Conservation (phyloP, 169 alveolate genomes). For the Plasmodium ovale region DNA sequence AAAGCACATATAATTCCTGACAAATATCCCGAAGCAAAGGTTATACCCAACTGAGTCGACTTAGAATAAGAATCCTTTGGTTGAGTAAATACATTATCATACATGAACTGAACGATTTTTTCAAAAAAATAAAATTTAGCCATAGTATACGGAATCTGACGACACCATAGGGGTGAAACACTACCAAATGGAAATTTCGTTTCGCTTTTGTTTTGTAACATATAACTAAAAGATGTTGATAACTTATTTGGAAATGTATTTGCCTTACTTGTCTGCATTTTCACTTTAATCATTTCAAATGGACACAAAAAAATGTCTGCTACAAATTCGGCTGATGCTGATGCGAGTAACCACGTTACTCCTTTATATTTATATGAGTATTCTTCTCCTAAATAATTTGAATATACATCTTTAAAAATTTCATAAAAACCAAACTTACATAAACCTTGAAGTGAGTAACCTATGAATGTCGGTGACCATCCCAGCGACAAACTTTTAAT, state of each 20-base stretch:
- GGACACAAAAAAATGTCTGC: slow-evolving; percentile 99
- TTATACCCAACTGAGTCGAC: slow-evolving; percentile 92
- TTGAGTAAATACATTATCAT: slow-evolving; percentile 91
- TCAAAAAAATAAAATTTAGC: slow-evolving; percentile 98
- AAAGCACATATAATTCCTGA: slow-evolving; percentile 97
- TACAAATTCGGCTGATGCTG: slow-evolving; percentile 98
- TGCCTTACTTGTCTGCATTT: slow-evolving; percentile 92
- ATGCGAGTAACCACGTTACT: slow-evolving; percentile 95
- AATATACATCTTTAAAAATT: slow-evolving; percentile 96
- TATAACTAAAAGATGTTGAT: slow-evolving; percentile 86
- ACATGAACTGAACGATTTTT: slow-evolving; percentile 92
- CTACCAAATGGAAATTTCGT: slow-evolving; percentile 92
- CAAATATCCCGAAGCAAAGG: slow-evolving; percentile 96
- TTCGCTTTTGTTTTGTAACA: slow-evolving; percentile 84
- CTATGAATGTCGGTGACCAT: slow-evolving; percentile 98
- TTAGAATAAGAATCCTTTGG: slow-evolving; percentile 92
- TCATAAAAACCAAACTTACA: slow-evolving; percentile 98
- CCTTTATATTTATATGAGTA: slow-evolving; percentile 91
- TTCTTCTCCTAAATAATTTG: slow-evolving; percentile 89
- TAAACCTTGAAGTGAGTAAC: slow-evolving; percentile 98
- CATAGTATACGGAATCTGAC: slow-evolving; percentile 98
- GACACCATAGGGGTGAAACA: slow-evolving; percentile 94
- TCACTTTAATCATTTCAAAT: slow-evolving; percentile 96
- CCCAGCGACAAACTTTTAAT: slow-evolving; percentile 94
- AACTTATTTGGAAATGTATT: slow-evolving; percentile 91